phyloP scores from a whole-genome alignment of 2,329 filamentous ascomycete genomes.

The Pseudocercospora ulei region DNA sequence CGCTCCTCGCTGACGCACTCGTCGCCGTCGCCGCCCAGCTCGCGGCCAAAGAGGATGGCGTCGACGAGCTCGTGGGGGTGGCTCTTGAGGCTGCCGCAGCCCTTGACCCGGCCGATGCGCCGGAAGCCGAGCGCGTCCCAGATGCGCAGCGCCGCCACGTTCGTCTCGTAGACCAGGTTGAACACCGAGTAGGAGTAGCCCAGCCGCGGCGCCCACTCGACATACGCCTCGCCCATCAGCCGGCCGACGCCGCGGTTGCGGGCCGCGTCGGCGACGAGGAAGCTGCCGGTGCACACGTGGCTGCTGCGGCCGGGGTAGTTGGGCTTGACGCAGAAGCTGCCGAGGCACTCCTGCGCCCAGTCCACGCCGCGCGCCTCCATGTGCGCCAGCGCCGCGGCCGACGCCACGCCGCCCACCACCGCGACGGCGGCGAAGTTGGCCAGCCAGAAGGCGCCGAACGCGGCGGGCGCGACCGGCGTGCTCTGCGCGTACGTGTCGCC shows the following conservation, averaged over 20 bases:
- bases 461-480: conserved; percentile 61
- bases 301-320: conserved; percentile 87
- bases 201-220: conserved; percentile 47
- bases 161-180: conserved; percentile 89
- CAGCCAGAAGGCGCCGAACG: conserved; percentile 80
- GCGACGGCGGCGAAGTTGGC: conserved; percentile 82
- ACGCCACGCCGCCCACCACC: conserved; percentile 65
- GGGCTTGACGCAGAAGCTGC: conserved; percentile 88
- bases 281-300: conserved; percentile 66
- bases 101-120: conserved; percentile 68
- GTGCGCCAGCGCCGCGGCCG: conserved; percentile 45
- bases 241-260: conserved; percentile 44
- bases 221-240: conserved; percentile 45
- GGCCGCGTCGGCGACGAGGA: conserved; percentile 42
- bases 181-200: conserved; percentile 90
- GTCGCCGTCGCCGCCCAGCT: conserved; percentile 55
- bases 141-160: conserved; percentile 77
- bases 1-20: conserved; percentile 87
- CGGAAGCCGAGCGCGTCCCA: conserved; percentile 92
- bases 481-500: conserved; percentile 89
- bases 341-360: conserved; percentile 72
- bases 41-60: conserved; percentile 52
- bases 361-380: conserved; percentile 46
- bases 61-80: conserved; percentile 42
- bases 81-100: conserved; percentile 44